Evolutionary conservation across 495 filamentous ascomycete species (phyloP), one percentile per base, ranked within the genome.

Genomic region (Talaromyces borbonicus): DNA sequence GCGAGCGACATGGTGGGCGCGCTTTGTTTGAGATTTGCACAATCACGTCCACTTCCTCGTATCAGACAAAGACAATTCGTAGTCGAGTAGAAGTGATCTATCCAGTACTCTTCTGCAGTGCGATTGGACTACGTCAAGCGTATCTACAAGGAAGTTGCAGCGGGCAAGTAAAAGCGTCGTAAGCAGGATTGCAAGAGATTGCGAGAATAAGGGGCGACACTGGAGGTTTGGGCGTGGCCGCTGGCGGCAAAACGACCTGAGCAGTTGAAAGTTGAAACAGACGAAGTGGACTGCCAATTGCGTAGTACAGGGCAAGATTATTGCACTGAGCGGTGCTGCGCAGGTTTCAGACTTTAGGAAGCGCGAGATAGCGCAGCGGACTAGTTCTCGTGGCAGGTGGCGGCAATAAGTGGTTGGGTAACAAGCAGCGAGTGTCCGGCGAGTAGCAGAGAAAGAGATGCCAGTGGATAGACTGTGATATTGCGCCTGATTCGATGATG

Each of bases 1-100:
- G 47, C 47, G 27, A 49, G 47, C 27, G 47, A 41, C 47, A 49
- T 49, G 25, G 8, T 29, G 46, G 46, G 33, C 24, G 29, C 11
- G 41, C 26, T 31, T 24, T 33, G 29, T 19, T 35, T 46, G 30
- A 46, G 30, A 23, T 22, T 20, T 36, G 30, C 5, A 15, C 20
- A 22, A 32, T 35, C 33, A n/a, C 20, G 22, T 23, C 11, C 8
- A 41, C 20, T 18, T 41, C 3, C 26, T 24, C 19, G 38, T 41
- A 15, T 26, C 22, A 41, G 48, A 46, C 49, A 39, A 19, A 42
- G 27, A 36, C 7, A 23, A 9, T 22, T 37, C 15, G 26, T 42
- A 37, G 9, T 18, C 22, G 22, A 12, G 16, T 22, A 19, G 20
- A 33, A 8, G 29, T 33, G n/a, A n/a, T n/a, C n/a, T n/a, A n/a